Percentiles rank a stretch among this genome's conserved stretches.
These are phyloP conservation scores for Diaporthe amygdali DNA, from an alignment of 2,329 filamentous ascomycete genomes.

Conservation along the genomic window DNA sequence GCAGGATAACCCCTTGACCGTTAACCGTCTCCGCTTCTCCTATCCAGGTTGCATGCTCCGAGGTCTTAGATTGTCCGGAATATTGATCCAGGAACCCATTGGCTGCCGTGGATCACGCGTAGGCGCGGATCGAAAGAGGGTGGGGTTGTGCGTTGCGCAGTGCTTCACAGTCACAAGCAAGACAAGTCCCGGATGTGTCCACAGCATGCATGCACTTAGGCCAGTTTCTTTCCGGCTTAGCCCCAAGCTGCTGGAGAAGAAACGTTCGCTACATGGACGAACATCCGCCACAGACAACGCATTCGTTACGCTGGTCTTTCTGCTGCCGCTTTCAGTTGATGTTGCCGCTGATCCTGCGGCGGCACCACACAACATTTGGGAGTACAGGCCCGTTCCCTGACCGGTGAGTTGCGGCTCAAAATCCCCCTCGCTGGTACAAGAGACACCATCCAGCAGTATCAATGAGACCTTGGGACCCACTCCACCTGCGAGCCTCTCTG, in stretches of 20 bases:
- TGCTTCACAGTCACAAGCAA: slow-evolving; percentile 13
- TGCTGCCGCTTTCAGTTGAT: neutral
- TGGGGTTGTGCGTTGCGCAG: slow-evolving; percentile 14
- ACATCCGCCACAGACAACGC: slow-evolving; percentile 1
- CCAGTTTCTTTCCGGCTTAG: slow-evolving; percentile 12
- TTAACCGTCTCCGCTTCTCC: slow-evolving; percentile 9
- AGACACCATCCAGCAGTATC: neutral
- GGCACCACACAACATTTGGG: neutral
- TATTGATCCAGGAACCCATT: neutral
- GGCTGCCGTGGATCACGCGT: slow-evolving; percentile 11
- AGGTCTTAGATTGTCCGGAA: neutral
- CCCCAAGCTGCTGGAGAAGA: neutral
- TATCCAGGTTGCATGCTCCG: neutral
- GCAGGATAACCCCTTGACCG: neutral
- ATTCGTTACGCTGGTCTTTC: slow-evolving; percentile 3
- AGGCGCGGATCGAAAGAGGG: slow-evolving; percentile 2
- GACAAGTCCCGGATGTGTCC: neutral
- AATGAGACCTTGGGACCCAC: slow-evolving; percentile 11
- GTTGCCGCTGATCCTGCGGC: slow-evolving; percentile 9
- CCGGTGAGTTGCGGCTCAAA: slow-evolving; percentile 21
- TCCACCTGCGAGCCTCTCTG: neutral
- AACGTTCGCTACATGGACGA: neutral
- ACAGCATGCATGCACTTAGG: slow-evolving; percentile 10
- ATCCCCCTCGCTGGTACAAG: slow-evolving; percentile 2
- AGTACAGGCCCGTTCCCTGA: neutral